Base-by-base conservation (phyloP, 2,329 filamentous ascomycete genomes). In the Dothiorella sarmentorum region DNA sequence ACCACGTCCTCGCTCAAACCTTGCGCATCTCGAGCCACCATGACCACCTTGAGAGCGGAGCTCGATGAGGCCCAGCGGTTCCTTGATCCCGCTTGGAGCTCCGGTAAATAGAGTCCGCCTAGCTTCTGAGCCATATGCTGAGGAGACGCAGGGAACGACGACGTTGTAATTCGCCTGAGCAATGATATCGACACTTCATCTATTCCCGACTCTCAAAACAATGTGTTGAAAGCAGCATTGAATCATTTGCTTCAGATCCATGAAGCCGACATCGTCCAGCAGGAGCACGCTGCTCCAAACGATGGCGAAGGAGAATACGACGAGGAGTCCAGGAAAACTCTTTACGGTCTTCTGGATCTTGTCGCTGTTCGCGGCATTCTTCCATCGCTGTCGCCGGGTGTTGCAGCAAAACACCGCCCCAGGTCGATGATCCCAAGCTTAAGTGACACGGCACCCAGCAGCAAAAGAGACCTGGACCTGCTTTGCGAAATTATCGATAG, bases 341-440 rank as follows among this genome's bases (percentile, higher is more conserved):
- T 74, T 2, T 75, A 74, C 56, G 71, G 68, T 4, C 64, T 75
- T 9, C 61, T 75, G n/a, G 73, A 75, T 57, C 59, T 75, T 18
- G 59, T 70, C 31, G 64, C 66, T 4, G 62, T 68, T 4, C 64
- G 70, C 26, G 71, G 69, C 3, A 69, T 75, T 4, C 61, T 74
- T 20, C 72, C 72, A 27, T 64, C 65, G 24, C 61, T 75, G 3
- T 70, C 71, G 37, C 44, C 64, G 3, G 70, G 71, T 6, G 68
- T 73, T 22, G 65, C 63, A 3, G 71, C 72, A 55, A 62, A 62
- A 22, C 68, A 69, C 37, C 71, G 72, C 9, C 70, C 71, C 26
- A 66, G 64, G 44, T 73, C 71, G 4, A 68, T 73, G 20, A 59
- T 74, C 26, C 60, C 65, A 51, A 29, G 7, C 29, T 38, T 59